A percentile compares a stretch with the other conserved stretches of the same genome.
Evolutionary conservation across 1,284 basidiomycete species (phyloP).

Genomic region (Pascua guehoae): DNA sequence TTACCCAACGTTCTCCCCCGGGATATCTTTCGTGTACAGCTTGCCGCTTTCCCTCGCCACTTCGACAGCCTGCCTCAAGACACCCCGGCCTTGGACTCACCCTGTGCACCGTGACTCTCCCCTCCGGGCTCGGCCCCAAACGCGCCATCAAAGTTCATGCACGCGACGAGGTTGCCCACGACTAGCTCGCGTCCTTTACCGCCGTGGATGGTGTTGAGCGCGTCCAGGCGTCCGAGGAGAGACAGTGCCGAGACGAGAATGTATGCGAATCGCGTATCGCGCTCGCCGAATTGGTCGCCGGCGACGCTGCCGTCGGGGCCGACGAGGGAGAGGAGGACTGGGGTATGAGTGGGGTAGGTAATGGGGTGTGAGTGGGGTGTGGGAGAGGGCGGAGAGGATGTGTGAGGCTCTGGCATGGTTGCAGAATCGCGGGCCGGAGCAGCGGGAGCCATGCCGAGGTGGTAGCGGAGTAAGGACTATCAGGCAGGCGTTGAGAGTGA

Average conservation of each 20-base stretch:
- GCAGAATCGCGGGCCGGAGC: too few relatives aligned
- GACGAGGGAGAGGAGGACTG: slow-evolving; percentile 80
- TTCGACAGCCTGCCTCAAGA: too few relatives aligned
- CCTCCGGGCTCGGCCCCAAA: slow-evolving; percentile 80
- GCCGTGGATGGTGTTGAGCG: slow-evolving; percentile 56
- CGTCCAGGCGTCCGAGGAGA: slow-evolving; percentile 66
- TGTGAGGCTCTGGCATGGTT: too few relatives aligned
- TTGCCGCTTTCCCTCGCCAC: too few relatives aligned
- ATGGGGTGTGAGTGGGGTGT: too few relatives aligned
- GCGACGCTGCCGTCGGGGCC: slow-evolving; percentile 78
- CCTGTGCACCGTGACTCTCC: slow-evolving; percentile 89
- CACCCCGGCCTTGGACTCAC: too few relatives aligned
- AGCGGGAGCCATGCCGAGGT: too few relatives aligned
- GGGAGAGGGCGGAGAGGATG: too few relatives aligned
- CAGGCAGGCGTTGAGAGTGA: too few relatives aligned
- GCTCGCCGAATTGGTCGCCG: slow-evolving; percentile 85
- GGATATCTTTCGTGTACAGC: too few relatives aligned
- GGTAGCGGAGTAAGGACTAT: too few relatives aligned
- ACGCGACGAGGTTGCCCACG: slow-evolving; percentile 67
- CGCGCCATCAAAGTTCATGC: slow-evolving; percentile 92
- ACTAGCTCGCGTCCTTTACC: slow-evolving; percentile 57
- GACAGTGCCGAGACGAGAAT: slow-evolving; percentile 78
- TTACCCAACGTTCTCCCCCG: too few relatives aligned
- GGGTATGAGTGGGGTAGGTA: background rate
- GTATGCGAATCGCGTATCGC: slow-evolving; percentile 87